Base-by-base conservation (phyloP, 1,139 yeast genomes). In the Magnusiomyces clavatus region DNA sequence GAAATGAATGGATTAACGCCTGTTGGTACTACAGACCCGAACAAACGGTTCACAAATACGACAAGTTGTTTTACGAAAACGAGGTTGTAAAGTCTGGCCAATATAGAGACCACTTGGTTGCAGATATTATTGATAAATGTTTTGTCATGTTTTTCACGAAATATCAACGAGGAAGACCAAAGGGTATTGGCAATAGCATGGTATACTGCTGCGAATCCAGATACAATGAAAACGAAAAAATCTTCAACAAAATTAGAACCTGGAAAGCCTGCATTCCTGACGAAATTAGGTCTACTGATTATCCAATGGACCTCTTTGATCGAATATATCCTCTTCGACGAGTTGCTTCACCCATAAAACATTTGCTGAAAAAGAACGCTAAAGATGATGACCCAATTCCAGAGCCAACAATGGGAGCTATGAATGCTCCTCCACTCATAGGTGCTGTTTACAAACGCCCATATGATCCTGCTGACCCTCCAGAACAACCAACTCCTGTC, bases 191-290 rank as follows among this genome's bases (percentile, higher is more conserved):
- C 45, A 61, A 63, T 46, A 63, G 67, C 16, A 92, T 95, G 4
- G 79, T 95, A 67, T 92, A 89, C 68, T 85, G 94, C 60, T 92
- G 98, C 72, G 98, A 92, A 69, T 87, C 82, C 67, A 81, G 98
- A 63, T 92, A 90, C 70, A 92, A 92, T 65, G 97, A 90, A 65
- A 77, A 80, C 54, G 95, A 86, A 62, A 88, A 87, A 65, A 84
- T 83, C 31, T 92, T 92, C 74, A 92, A 92, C 70, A 84, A 94
- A 65, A 92, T 92, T 62, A 80, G 97, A 64, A 92, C 98, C 1
- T 92, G 98, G 98, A 92, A 88, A 68, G 97, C 97, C 3, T 92
- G 98, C 72, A 77, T 92, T 59, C 98, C 98, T 0, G 98, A 92
- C 68, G 98, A 90, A 65, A 86, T 90, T 42, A 81, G 97, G 63